Evolutionary conservation across 495 filamentous ascomycete species (phyloP), one percentile per base, ranked within the genome.

Genomic region (Penicillium dipodomyicola): DNA sequence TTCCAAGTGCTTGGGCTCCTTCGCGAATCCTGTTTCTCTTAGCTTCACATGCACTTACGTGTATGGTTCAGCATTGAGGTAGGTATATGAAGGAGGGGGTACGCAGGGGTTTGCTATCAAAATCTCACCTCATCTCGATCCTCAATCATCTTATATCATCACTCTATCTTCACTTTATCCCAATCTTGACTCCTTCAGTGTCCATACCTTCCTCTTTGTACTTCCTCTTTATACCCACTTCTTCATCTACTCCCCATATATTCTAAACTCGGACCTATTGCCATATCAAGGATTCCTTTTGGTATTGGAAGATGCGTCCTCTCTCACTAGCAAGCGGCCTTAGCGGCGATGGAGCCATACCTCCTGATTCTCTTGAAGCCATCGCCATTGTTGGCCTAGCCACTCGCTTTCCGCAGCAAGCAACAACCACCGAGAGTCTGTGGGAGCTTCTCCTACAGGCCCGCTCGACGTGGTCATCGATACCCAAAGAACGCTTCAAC

Each of bases 371-470:
- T 4, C 39, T 62, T 15, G 66, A 69, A 63, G 80, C 82, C 17
- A 78, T 84, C 43, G 82, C 82, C 37, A 72, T 85, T 41, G 72
- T 85, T n/a, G 82, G 82, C 29, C 67, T 83, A 67, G 74, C 81
- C 12, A 81, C 75, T 53, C 73, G 74, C 23, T 75, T 84, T 49
- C 77, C 82, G 0, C 77, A 78, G 12, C 76, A 77, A 48, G 82
- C 82, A 29, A 68, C 72, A 4, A 78, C 70, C 8, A 74, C 80
- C 2, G 77, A 79, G 35, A 68, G 71, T 68, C 30, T 68, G 22
- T 66, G 65, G 65, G 73, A 84, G 37, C 63, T 84, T 15, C 70
- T 81, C 29, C 60, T 72, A 22, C 56, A 70, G 32, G 69, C 71
- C 14, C 58, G 70, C 4, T 76, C 76, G 30, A 78, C 69, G 43